Evolutionary conservation across 768 basidiomycete genomes (phyloP), one percentile per base, ranked within the genome.

Genomic region (Russula earlei): DNA sequence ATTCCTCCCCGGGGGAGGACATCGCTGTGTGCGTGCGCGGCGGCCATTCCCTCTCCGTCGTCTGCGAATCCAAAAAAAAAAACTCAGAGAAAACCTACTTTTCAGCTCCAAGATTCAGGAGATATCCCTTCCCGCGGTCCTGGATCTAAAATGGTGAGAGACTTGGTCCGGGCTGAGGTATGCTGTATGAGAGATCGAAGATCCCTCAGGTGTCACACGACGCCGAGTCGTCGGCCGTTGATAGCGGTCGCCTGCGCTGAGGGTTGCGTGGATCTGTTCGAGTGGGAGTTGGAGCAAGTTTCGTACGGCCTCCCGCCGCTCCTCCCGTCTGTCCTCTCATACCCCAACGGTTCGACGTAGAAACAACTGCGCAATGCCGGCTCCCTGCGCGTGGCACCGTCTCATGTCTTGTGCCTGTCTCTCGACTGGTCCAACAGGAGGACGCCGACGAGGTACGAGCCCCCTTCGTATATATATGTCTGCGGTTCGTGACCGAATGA

Each of bases 131-230:
- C 84, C 92, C 2, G 96, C 92, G 8, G 78, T 99, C 27, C 77
- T 87, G 24, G 96, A 99, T 68, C 83, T 92, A 79, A 97, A 97
- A 77, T 99, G 96, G 96, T 93, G 65, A 62, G 15, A 19, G 4
- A n/a, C 24, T 5, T 0, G 20, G 15, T 29, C 24, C 15, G 7
- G 10, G 19, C 29, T 44, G 11, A 12, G n/a, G 31, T 20, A n/a
- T n/a, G n/a, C n/a, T n/a, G 19, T 15, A 36, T 20, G 49, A 48
- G 6, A 41, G 37, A 45, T 47, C 52, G 46, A 24, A 40, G 24
- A 38, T 25, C 52, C 33, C 46, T 40, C 61, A 87, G 84, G 86
- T 84, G 82, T 63, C 82, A 85, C 68, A 71, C 73, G 66, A 70
- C 70, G 10, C 51, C 67, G 3, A 65, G 73, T 4, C 67, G 65